phyloP scores from a whole-genome alignment of 176 grass and related monocot genomes.

The Carex parvula region DNA sequence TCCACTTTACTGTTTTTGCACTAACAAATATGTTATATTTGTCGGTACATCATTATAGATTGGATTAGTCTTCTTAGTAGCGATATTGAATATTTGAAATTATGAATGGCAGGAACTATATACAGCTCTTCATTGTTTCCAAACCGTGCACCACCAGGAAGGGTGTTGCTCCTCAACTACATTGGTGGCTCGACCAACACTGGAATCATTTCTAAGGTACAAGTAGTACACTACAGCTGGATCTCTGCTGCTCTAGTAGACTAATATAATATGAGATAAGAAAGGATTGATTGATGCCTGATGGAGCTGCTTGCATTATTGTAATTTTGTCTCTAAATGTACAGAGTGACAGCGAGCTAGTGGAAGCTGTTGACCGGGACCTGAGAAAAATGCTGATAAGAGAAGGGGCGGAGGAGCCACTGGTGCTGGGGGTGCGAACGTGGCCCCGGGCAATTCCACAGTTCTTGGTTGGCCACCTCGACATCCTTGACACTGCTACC shows the following conservation, averaged over 20 bases:
- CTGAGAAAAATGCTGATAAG: constrained; percentile 79
- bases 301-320: neutral
- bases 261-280: neutral
- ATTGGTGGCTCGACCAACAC: constrained; percentile 90
- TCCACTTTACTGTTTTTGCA: too few relatives aligned
- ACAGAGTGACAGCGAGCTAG: constrained; percentile 70
- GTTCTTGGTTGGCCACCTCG: constrained; percentile 79
- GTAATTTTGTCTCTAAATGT: constrained; percentile 19
- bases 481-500: constrained; percentile 61
- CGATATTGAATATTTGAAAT: neutral
- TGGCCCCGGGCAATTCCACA: constrained; percentile 96
- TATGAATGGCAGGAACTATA: constrained; percentile 63
- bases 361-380: constrained; percentile 71
- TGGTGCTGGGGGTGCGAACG: constrained; percentile 63
- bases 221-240: neutral
- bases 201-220: constrained; percentile 83
- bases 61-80: too few relatives aligned
- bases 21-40: too few relatives aligned
- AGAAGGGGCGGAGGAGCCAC: constrained; percentile 53
- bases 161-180: constrained; percentile 85
- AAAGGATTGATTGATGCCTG: neutral
- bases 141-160: constrained; percentile 81
- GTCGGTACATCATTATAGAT: too few relatives aligned
- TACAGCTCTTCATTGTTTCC: constrained; percentile 93
- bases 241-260: neutral